Evolutionary conservation across 305 asterid genomes (phyloP), one percentile per base, ranked within the genome.

Genomic region (Rubia tinctorum): DNA sequence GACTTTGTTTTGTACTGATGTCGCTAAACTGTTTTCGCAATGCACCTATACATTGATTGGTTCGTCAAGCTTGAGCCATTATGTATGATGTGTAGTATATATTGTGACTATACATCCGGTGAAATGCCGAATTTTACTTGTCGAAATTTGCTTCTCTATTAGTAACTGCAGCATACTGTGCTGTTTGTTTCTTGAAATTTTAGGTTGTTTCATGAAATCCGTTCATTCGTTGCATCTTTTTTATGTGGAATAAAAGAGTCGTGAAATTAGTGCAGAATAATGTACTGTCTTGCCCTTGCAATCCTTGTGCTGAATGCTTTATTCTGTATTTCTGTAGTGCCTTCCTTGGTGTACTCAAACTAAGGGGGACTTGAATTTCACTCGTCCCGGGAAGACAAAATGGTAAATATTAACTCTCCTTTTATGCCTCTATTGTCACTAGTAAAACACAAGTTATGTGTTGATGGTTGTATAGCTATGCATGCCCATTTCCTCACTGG

Each of bases 261-360:
- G 55, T n/a, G n/a, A 73, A 51, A 69, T 4, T n/a, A 43, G 71
- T 44, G 55, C 17, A 25, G 55, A 5, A 7, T 14, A 20, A 59
- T 14, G 22, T 60, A 25, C 66, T 60, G 20, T 37, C 6, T 30
- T 60, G 7, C 25, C 17, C 27, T 20, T 12, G 37, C 17, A 25
- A 55, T 22, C 45, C 40, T 10, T 15, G 22, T 43, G 70, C 68
- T 56, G 66, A 65, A 12, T 9, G n/a, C 45, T 13, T 40, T 11
- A 2, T 66, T 53, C 22, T 76, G 27, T 71, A 58, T 51, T 44
- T 59, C 44, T 71, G 82, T 76, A 79, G 82, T 75, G 76, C 82
- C 82, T 79, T 79, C 75, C 37, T 71, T 79, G 18, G 27, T 79
- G 22, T 75, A 66, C 30, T 65, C 82, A 58, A 79, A 64, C 67